phyloP scores from a whole-genome alignment of 257 asterid species.

The Echium plantagineum region DNA sequence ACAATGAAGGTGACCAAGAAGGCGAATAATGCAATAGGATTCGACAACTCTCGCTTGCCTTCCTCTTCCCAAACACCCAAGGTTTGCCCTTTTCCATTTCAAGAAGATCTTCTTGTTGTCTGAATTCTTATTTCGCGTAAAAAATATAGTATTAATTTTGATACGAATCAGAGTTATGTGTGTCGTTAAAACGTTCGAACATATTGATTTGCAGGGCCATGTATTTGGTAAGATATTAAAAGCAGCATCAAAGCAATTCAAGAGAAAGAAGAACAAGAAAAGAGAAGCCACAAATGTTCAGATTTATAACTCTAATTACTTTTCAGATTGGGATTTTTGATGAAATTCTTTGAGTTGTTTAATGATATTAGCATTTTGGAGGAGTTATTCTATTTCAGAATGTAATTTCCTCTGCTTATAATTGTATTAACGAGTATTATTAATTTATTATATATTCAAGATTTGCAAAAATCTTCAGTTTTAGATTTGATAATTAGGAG shows the following conservation, averaged over 20 bases:
- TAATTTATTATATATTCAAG: too few relatives aligned
- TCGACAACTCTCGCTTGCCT: constrained; percentile 29
- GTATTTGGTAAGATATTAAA: constrained; percentile 58
- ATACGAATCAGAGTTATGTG: too few relatives aligned
- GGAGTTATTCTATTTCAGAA: too few relatives aligned
- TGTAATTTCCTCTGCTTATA: too few relatives aligned
- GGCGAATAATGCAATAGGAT: constrained; percentile 21
- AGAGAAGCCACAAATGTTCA: constrained; percentile 14
- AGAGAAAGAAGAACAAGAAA: constrained; percentile 47
- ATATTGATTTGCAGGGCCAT: constrained; percentile 15
- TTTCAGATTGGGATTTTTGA: constrained; percentile 9
- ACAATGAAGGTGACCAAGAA: constrained; percentile 27
- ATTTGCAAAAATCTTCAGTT: too few relatives aligned
- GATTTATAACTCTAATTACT: constrained; percentile 16
- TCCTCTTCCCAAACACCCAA: constrained; percentile 29
- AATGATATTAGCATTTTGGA: background rate
- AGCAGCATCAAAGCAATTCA: constrained; percentile 65
- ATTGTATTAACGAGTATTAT: too few relatives aligned
- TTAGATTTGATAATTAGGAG: too few relatives aligned
- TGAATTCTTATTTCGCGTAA: too few relatives aligned
- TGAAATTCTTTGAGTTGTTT: background rate
- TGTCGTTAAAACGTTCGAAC: too few relatives aligned
- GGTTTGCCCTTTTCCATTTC: background rate
- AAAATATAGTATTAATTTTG: too few relatives aligned
- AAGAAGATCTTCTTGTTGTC: too few relatives aligned